Base-by-base conservation (phyloP, 2,329 filamentous ascomycete species). In the Alternaria angustiovoidea region DNA sequence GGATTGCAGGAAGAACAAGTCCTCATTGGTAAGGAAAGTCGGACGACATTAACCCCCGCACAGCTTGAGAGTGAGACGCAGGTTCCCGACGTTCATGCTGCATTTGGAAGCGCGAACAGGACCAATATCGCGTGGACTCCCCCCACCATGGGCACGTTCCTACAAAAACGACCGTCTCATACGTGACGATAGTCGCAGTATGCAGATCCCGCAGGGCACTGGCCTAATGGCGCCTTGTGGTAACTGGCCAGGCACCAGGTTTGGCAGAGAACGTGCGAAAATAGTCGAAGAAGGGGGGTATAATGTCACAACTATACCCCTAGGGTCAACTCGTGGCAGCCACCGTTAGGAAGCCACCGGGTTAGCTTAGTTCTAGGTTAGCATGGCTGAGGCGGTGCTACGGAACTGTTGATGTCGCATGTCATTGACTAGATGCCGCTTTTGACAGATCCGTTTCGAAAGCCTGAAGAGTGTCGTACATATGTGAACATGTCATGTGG, bases 131-230 rank as follows among this genome's bases (percentile, higher is more conserved):
- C 51, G 51, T 58, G 53, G 54, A 39, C 28, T 43, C 47, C 58
- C 48, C 42, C 57, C 58, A 59, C 54, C 39, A 57, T 28, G 54
- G 51, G 48, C 57, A 56, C 56, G 49, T 63, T 51, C 62, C 65
- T 70, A 67, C 69, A 70, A 64, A 67, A 26, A 64, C 61, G 44
- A 54, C 41, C 64, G 51, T 61, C 61, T 54, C 56, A 57, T 60
- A 63, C 68, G 69, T 66, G 67, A 71, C 66, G 55, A 59, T 49
- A 61, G 66, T 65, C 64, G 62, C 68, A 66, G 68, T 54, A 54
- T 60, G 57, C 61, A 41, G 64, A 54, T 58, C 58, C 58, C 43
- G 46, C 28, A 28, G 51, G 44, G 59, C 52, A 54, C 57, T 22
- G 55, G 57, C 54, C 62, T 59, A 58, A 55, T 47, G 51, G 59